Base-by-base conservation (phyloP, 768 basidiomycete genomes). In the Pulveroboletus sp. region DNA sequence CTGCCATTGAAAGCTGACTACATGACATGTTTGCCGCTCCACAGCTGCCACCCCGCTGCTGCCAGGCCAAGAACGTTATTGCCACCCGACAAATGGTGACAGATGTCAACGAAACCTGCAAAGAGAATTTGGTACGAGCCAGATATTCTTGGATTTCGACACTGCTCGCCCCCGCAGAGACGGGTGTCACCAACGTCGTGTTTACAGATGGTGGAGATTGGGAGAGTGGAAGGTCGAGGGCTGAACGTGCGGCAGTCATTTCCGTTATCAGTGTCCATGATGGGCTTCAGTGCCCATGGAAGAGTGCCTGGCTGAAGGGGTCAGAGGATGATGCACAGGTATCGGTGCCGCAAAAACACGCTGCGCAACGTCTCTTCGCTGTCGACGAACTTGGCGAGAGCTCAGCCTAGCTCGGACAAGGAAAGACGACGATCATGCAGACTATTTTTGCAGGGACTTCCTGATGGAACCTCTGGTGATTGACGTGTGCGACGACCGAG, bases 191-290 rank as follows among this genome's bases (percentile, higher is more conserved):
- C 5, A 17, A 10, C 6, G 18, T 30, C 42, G 17, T 6, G 42
- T 47, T 31, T n/a, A 18, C 8, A 6, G 28, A 11, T n/a, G 11
- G 54, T 49, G 17, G 30, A 37, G 17, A 38, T 31, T 8, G 32
- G 15, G 47, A 27, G 17, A 21, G 38, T 33, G 27, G 32, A 13
- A 4, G 28, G 15, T n/a, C 21, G n/a, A 42, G 28, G 38, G 31
- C 30, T 49, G 36, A 41, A 17, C 7, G 30, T 37, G 56, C 47
- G 56, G 52, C 21, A 37, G 33, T 56, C 57, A 64, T 64, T 55
- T 64, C 63, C 63, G 63, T 53, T 66, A 64, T 64, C 61, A 26
- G 7, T 51, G 31, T 37, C 26, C 51, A 43, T 14, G 43, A 33
- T 27, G 35, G 21, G 17, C 39, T 31, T 49, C 51, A 5, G 21